These are phyloP conservation scores for Lophiostoma macrostomum DNA, from an alignment of 495 filamentous ascomycete species.

Conservation along the genomic window DNA sequence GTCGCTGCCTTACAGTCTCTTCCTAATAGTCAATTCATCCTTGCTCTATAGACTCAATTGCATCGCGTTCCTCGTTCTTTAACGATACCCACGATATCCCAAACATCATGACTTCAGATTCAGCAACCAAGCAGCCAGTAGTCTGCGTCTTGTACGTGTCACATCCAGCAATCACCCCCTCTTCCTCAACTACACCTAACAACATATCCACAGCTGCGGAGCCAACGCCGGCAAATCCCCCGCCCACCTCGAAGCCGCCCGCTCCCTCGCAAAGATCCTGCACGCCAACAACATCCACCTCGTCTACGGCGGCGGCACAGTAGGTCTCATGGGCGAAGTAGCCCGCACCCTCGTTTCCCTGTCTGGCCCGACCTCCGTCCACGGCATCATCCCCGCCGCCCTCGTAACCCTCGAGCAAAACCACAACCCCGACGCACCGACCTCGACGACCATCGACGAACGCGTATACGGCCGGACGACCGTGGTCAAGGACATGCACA, in stretches of 20 bases:
- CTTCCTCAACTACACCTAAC: neutral
- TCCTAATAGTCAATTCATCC: too few relatives aligned
- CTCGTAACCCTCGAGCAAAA: slow-evolving; percentile 78
- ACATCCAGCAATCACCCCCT: neutral
- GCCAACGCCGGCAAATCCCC: slow-evolving; percentile 68
- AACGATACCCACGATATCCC: neutral
- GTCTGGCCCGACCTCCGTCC: slow-evolving; percentile 76
- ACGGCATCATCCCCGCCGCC: slow-evolving; percentile 87
- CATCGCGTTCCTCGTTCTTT: neutral
- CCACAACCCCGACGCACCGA: slow-evolving; percentile 43
- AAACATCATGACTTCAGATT: slow-evolving; percentile 12
- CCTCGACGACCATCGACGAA: slow-evolving; percentile 55
- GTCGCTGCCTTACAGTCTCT: too few relatives aligned
- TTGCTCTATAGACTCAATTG: too few relatives aligned
- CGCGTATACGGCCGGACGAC: slow-evolving; percentile 76
- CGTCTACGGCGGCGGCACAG: slow-evolving; percentile 92
- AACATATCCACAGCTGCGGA: slow-evolving; percentile 57
- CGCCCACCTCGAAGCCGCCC: slow-evolving; percentile 69
- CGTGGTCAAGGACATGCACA: slow-evolving; percentile 92
- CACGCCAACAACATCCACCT: slow-evolving; percentile 71
- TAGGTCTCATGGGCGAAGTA: slow-evolving; percentile 91
- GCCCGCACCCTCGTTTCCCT: slow-evolving; percentile 83
- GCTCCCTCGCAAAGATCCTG: slow-evolving; percentile 70
- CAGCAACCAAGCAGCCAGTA: slow-evolving; percentile 44
- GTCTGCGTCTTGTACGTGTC: slow-evolving; percentile 62